Conservation (phyloP, 306 rosid genomes). For the Cajanus cajan region DNA sequence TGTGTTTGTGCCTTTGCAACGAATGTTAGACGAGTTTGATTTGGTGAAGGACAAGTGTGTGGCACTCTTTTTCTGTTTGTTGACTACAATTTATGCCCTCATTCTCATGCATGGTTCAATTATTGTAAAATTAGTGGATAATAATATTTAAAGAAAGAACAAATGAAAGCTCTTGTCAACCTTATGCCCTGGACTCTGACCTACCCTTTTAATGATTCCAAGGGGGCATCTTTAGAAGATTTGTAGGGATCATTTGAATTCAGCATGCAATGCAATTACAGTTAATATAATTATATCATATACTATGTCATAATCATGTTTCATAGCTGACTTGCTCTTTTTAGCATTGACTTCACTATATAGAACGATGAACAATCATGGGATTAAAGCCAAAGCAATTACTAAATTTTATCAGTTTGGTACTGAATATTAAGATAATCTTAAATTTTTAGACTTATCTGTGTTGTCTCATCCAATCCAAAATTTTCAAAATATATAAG, state of each 20-base stretch:
- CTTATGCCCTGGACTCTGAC: not conserved
- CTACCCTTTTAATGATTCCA: constrained; percentile 22
- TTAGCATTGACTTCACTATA: not conserved
- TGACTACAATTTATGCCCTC: not conserved
- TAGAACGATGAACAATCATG: not conserved
- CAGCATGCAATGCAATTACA: not conserved
- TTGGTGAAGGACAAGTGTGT: constrained; percentile 26
- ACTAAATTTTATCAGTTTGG: not conserved
- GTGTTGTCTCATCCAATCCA: too few relatives aligned
- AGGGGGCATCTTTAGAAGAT: constrained; percentile 8
- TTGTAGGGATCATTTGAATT: constrained; percentile 27
- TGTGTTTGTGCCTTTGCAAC: not conserved
- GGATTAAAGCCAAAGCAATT: not conserved
- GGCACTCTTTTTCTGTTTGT: not conserved
- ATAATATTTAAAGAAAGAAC: too few relatives aligned
- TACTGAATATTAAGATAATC: too few relatives aligned
- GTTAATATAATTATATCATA: not conserved
- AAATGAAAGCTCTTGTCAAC: constrained; percentile 5
- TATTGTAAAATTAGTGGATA: too few relatives aligned
- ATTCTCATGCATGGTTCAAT: too few relatives aligned
- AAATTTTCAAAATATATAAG: too few relatives aligned
- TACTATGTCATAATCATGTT: not conserved
- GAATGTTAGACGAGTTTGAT: constrained; percentile 14
- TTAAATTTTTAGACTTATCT: too few relatives aligned
- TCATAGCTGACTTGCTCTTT: too few relatives aligned